phyloP scores from a whole-genome alignment of 805 yeast genomes.

The Pichia nanzhaoensis region DNA sequence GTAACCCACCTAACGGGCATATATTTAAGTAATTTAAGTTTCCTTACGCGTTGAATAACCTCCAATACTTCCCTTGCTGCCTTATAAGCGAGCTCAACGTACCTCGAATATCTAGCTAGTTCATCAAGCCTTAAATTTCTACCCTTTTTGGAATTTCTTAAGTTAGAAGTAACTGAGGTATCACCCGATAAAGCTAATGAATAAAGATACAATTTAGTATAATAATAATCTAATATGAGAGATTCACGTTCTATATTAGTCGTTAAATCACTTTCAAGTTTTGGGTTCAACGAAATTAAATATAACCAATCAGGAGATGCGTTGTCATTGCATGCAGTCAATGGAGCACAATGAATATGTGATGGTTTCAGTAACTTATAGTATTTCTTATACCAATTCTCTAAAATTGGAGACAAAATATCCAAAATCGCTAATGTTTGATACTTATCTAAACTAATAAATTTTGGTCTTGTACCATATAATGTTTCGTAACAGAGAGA shows the following conservation, averaged over 20 bases:
- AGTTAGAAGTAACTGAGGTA: conserved; percentile 30
- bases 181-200: conserved; percentile 68
- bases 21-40: conserved; percentile 53
- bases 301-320: conserved; percentile 14
- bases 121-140: conserved; percentile 54
- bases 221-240: conserved; percentile 73
- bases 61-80: conserved; percentile 77
- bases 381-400: conserved; percentile 69
- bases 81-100: conserved; percentile 71
- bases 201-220: conserved; percentile 75
- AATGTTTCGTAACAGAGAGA: conserved; percentile 79
- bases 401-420: conserved; percentile 69
- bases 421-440: conserved; percentile 67
- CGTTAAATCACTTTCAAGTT: conserved; percentile 33
- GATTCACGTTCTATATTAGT: conserved; percentile 57
- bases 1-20: conserved; percentile 95
- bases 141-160: conserved; percentile 22
- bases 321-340: conserved; percentile 9
- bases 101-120: conserved; percentile 63
- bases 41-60: conserved; percentile 64
- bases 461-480: conserved; percentile 58
- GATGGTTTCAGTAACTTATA: conserved; percentile 46
- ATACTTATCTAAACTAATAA: conserved; percentile 45
- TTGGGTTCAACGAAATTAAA: conserved; percentile 29
- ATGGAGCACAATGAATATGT: conserved; percentile 30